Conservation (phyloP, 2,329 filamentous ascomycete genomes). For the Diaporthe vaccinii region DNA sequence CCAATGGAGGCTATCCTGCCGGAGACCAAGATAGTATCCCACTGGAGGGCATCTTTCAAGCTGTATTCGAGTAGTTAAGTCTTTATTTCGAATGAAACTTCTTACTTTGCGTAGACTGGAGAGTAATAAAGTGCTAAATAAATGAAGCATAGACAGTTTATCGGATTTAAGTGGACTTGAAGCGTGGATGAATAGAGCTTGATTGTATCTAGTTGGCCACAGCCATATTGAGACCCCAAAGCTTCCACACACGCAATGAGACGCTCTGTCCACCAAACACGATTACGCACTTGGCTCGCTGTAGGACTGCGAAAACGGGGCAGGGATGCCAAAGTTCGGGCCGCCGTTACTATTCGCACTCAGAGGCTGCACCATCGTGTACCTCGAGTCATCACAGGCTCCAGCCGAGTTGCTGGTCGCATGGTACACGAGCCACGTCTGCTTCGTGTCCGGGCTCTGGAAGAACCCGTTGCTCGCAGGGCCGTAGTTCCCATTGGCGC, state of each 20-base stretch:
- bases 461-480: slow-evolving; percentile 73
- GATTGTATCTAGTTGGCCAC: no score
- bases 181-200: no score
- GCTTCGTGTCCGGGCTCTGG: slow-evolving; percentile 64
- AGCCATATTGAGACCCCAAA: no score
- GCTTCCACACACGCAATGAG: no score
- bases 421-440: slow-evolving; percentile 70
- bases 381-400: slow-evolving; percentile 66
- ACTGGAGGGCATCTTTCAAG: no score
- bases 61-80: no score
- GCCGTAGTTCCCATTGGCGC: slow-evolving; percentile 69
- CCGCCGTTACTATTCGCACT: slow-evolving; percentile 64
- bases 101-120: accelerated
- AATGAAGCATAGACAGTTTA: no score
- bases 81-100: no score
- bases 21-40: no score
- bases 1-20: no score
- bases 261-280: background rate
- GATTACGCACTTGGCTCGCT: slow-evolving; percentile 17
- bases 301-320: slow-evolving; percentile 29
- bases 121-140: no score
- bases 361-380: slow-evolving; percentile 66
- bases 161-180: no score
- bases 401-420: slow-evolving; percentile 63
- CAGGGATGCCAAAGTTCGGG: slow-evolving; percentile 62